These are phyloP conservation scores for Paulinella micropora DNA, from an alignment of 78 protist species.

Conservation along the genomic window DNA sequence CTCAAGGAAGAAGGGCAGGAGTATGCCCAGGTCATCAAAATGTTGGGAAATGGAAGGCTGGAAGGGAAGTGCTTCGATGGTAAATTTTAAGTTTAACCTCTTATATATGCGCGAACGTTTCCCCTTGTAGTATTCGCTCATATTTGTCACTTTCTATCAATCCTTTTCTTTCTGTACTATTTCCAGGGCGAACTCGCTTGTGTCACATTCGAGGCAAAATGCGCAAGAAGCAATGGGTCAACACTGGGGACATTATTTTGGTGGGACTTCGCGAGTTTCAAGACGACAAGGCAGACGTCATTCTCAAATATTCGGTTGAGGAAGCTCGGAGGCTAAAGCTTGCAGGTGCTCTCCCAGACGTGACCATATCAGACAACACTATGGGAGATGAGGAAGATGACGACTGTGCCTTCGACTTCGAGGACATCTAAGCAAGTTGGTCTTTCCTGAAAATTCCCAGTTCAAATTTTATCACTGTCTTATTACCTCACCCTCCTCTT, in stretches of 20 bases:
- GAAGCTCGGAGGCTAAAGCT: conserved; percentile 78
- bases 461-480: too few relatives aligned
- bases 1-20: too few relatives aligned
- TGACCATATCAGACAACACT: conserved; percentile 9
- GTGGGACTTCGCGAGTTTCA: conserved; percentile 84
- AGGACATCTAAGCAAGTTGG: conserved; percentile 7
- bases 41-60: conserved; percentile 93
- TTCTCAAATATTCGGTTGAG: conserved; percentile 75
- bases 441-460: too few relatives aligned
- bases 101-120: too few relatives aligned
- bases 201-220: conserved; percentile 89
- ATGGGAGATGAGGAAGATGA: conserved; percentile 15
- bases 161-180: too few relatives aligned
- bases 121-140: too few relatives aligned
- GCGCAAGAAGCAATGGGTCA: conserved; percentile 73
- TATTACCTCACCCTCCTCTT: too few relatives aligned
- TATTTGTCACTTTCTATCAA: too few relatives aligned
- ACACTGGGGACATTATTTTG: conserved; percentile 77
- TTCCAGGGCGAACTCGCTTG: conserved; percentile 51
- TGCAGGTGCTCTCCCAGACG: conserved; percentile 69
- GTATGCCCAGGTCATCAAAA: conserved; percentile 73
- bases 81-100: too few relatives aligned
- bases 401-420: not conserved
- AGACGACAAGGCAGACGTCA: conserved; percentile 86
- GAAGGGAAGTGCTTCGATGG: conserved; percentile 91